Conservation (phyloP, 257 asterid species). For the Solanum okadae region DNA sequence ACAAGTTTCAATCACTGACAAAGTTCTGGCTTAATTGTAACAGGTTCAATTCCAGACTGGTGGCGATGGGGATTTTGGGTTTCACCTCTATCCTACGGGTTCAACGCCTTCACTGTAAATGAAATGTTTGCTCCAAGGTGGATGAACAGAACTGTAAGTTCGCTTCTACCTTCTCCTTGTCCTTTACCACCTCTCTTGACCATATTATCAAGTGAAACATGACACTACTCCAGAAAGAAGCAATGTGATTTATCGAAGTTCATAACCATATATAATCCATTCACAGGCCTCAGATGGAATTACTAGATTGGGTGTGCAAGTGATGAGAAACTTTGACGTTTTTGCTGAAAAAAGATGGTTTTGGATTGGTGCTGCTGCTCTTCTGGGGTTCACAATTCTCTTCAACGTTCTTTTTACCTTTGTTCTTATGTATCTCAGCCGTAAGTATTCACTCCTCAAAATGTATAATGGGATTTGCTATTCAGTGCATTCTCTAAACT, state of each 20-base stretch:
- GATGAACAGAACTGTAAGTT: slow-evolving; percentile 30
- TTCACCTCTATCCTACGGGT: slow-evolving; percentile 48
- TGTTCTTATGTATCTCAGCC: slow-evolving; percentile 45
- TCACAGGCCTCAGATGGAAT: slow-evolving; percentile 27
- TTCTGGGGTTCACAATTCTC: slow-evolving; percentile 35
- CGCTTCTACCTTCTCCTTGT: background rate
- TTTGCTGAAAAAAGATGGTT: slow-evolving; percentile 40
- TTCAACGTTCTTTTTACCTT: slow-evolving; percentile 44
- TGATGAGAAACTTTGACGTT: slow-evolving; percentile 31
- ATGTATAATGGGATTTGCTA: background rate
- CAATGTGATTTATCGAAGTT: background rate
- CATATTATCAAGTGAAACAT: background rate
- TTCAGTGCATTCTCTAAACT: background rate
- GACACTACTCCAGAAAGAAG: background rate
- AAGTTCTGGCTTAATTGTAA: background rate
- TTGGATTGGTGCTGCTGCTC: slow-evolving; percentile 60
- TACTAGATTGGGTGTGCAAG: slow-evolving; percentile 31
- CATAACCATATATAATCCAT: background rate
- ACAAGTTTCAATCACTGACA: slow-evolving; percentile 4
- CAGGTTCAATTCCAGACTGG: slow-evolving; percentile 54
- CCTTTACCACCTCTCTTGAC: background rate
- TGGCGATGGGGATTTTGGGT: slow-evolving; percentile 70
- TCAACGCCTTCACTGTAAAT: slow-evolving; percentile 44
- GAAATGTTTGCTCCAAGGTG: slow-evolving; percentile 61
- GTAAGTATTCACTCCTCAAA: slow-evolving; percentile 23